Percentiles rank a stretch among this genome's conserved stretches.
These are phyloP conservation scores for Brettanomyces sp. DNA, from an alignment of 805 yeast species.

Conservation along the genomic window DNA sequence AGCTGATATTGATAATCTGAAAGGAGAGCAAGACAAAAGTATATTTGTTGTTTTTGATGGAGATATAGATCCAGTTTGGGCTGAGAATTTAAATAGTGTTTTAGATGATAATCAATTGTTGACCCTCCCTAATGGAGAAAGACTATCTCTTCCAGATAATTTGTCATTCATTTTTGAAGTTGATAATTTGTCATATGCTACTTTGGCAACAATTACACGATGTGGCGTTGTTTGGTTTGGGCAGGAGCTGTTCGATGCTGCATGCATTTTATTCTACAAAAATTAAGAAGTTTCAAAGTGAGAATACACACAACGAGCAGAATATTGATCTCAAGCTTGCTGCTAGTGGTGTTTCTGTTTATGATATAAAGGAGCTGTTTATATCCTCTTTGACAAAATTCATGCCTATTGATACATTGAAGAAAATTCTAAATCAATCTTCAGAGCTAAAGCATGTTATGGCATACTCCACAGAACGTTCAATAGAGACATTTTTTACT, in stretches of 20 bases:
- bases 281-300: too few relatives aligned
- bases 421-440: conserved; percentile 20
- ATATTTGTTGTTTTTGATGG: conserved; percentile 87
- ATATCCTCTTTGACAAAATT: conserved; percentile 1
- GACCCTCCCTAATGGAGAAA: conserved; percentile 86
- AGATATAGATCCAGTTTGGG: conserved; percentile 90
- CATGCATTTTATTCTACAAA: too few relatives aligned
- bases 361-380: conserved; percentile 4
- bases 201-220: conserved; percentile 87
- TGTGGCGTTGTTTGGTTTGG: conserved; percentile 84
- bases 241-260: conserved; percentile 7
- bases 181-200: conserved; percentile 52
- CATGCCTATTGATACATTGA: conserved; percentile 10
- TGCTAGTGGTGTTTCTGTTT: conserved; percentile 2
- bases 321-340: background rate
- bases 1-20: conserved; percentile 39
- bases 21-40: conserved; percentile 47
- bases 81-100: conserved; percentile 82
- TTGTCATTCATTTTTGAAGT: conserved; percentile 71
- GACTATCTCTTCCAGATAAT: conserved; percentile 56
- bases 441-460: conserved; percentile 37
- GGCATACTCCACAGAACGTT: conserved; percentile 32
- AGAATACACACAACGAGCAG: too few relatives aligned
- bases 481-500: conserved; percentile 30
- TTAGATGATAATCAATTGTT: conserved; percentile 77